Evolutionary conservation across 2,329 filamentous ascomycete genomes (phyloP), one percentile per base, ranked within the genome.

Genomic region (Aspergillus costaricaensis): DNA sequence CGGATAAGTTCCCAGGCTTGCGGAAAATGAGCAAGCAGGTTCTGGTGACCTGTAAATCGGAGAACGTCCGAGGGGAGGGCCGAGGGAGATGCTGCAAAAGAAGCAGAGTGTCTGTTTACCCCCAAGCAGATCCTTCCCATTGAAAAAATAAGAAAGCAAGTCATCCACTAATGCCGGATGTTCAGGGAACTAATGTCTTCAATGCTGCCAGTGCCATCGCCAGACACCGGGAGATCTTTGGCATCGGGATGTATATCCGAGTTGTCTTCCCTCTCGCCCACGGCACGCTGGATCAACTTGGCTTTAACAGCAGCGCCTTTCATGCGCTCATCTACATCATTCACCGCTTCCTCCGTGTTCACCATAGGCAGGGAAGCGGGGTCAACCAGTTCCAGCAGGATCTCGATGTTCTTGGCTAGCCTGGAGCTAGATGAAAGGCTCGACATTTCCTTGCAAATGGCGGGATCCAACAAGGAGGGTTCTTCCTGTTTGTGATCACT

Each of bases 331-430:
- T 99, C 95, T 70, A 96, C 93, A 70, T 97, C 93, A 54, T 90
- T 89, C 21, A 99, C 92, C 0, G 89, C 88, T 50, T 96, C 91
- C 72, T 98, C 94, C 4, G 86, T 89, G 72, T 99, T 99, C 61
- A 88, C 83, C 19, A 88, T 93, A 15, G 88, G 88, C 47, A 97
- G 77, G 1, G 88, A 94, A 5, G 87, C 87, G 0, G 89, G 88
- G 73, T 96, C 92, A 3, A 92, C 88, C 14, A 97, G 81, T 23
- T 89, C 88, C 63, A 92, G 88, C 9, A 98, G 81, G 7, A 87
- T 85, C 32, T 85, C 82, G 58, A 97, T 78, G 70, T 98, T 93
- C 77, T 90, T 94, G 59, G 85, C 82, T 6, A 97, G 80, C 32
- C 94, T 83, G 1, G 86, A 76, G 64, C 88, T 92, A 36, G 75